Evolutionary conservation across 164 flowering plant genomes (phyloP), one percentile per base, ranked within the genome.

Genomic region (Vitis labrusca): DNA sequence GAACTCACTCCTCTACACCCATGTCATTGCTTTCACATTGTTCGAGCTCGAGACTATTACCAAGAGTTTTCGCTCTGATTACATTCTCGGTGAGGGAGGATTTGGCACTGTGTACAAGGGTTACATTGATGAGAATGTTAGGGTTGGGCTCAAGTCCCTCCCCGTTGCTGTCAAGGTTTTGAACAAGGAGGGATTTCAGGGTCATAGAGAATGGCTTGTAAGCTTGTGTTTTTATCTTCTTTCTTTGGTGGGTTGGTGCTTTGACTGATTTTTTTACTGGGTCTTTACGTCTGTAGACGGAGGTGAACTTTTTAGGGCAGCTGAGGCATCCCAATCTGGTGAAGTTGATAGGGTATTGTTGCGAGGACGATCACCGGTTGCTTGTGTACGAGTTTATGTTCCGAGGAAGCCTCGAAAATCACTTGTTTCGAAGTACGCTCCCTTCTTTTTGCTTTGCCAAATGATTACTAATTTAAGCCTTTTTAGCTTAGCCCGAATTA

Each of bases 101-200:
- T 96, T 96, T 74, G 99, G 99, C 3, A 90, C 95, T 1, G 99
- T 96, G 17, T 96, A 93, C 74, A 96, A 96, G 66, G 99, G 99
- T 19, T 93, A 91, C 81, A 92, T 96, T 65, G 99, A 96, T 58
- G 98, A 93, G 85, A 96, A 96, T 84, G 94, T 90, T 9, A 80
- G 98, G 66, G 98, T 91, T 77, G 99, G 99, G 15, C 91, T 93
- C 65, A 93, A 91, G 76, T 90, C 98, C 61, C 87, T 93, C 8
- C 97, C 97, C 7, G 99, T 96, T 52, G 98, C 99, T 59, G 98
- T 96, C 55, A 96, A 96, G 81, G 99, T 96, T 58, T 92, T 96
- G 52, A 93, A 96, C 79, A 96, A 89, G 78, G 98, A 96, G 69
- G 99, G 99, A 14, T 97, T 90, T 74, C 99, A 95, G 75, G 99